Evolutionary conservation across 768 basidiomycete genomes (phyloP).

Genomic region (Rhizopogon vulgaris): DNA sequence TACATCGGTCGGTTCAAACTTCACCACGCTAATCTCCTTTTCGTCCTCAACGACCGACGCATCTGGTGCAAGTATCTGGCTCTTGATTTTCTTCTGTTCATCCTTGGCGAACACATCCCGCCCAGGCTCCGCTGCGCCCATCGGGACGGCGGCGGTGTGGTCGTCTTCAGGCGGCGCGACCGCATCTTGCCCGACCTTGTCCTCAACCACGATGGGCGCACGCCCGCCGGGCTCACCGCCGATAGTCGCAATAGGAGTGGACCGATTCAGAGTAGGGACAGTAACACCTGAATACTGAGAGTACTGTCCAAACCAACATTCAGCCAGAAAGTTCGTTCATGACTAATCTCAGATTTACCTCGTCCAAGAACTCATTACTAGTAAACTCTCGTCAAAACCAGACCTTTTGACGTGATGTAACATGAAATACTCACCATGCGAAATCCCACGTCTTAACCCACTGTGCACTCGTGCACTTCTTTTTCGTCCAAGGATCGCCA

Average conservation of each 20-base stretch:
- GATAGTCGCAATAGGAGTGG: conserved; percentile 38
- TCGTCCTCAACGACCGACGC: conserved; percentile 10
- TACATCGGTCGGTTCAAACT: not conserved
- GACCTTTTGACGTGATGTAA: not conserved
- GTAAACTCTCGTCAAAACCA: not conserved
- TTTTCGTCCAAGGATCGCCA: conserved; percentile 82
- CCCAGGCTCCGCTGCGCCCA: conserved; percentile 65
- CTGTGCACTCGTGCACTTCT: conserved; percentile 65
- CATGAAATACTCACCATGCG: conserved; percentile 54
- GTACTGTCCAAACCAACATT: conserved; percentile 42
- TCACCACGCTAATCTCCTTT: conserved; percentile 33
- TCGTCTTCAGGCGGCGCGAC: conserved; percentile 9
- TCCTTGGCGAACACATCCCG: conserved; percentile 63
- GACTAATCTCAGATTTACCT: conserved; percentile 38
- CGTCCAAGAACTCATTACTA: conserved; percentile 64
- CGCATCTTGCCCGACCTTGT: conserved; percentile 24
- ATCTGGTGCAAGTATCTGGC: conserved; percentile 22
- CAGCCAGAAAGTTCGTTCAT: not conserved
- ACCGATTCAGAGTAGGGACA: conserved; percentile 34
- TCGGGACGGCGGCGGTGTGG: conserved; percentile 32
- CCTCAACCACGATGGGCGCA: conserved; percentile 47
- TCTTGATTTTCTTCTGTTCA: conserved; percentile 42
- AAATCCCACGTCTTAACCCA: conserved; percentile 98
- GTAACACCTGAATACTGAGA: conserved; percentile 41
- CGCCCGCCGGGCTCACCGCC: conserved; percentile 51